These are phyloP conservation scores for Ocimum tenuiflorum DNA, from an alignment of 257 asterid genomes.

Conservation along the genomic window DNA sequence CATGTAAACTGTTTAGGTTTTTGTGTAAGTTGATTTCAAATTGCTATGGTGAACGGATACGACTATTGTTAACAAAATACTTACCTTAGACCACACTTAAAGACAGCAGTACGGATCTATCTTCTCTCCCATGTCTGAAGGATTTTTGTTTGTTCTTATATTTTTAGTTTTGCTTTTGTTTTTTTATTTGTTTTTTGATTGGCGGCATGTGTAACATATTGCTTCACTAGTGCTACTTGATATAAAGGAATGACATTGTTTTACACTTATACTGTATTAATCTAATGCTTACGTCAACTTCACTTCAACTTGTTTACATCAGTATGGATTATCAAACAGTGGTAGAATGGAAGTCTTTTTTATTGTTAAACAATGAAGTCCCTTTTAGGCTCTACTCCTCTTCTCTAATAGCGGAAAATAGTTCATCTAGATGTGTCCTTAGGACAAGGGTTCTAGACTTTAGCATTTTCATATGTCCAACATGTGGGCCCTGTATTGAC, in stretches of 20 bases:
- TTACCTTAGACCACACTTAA: neutral
- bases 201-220: neutral
- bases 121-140: neutral
- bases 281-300: neutral
- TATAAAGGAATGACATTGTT: neutral
- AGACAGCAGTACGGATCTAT: neutral
- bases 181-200: neutral
- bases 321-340: neutral
- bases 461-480: slow-evolving; percentile 5
- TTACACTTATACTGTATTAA: neutral
- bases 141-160: neutral
- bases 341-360: neutral
- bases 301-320: neutral
- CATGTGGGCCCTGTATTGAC: neutral
- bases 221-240: neutral
- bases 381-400: neutral
- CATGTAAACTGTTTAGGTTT: neutral
- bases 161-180: no score
- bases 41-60: neutral
- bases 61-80: neutral
- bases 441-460: slow-evolving; percentile 1
- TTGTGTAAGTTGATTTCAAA: neutral
- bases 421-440: slow-evolving; percentile 1
- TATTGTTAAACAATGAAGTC: neutral
- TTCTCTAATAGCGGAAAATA: neutral